These are phyloP conservation scores for Fonsecaea nubica DNA, from an alignment of 2,329 filamentous ascomycete species.

Conservation along the genomic window DNA sequence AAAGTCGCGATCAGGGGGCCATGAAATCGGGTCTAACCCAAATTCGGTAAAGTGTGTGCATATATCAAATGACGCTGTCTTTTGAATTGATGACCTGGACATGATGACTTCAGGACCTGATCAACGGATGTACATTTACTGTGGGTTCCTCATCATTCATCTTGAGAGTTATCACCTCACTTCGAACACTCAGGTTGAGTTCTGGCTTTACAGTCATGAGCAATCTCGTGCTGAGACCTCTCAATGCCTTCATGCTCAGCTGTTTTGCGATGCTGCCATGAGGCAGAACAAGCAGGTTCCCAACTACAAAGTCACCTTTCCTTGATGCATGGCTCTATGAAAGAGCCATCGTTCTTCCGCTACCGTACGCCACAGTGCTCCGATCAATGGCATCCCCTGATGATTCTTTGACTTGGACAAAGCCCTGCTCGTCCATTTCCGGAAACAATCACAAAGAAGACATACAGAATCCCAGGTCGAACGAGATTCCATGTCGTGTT, in stretches of 20 bases:
- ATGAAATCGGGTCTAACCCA: background rate
- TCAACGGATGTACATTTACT: background rate
- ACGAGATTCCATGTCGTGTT: background rate
- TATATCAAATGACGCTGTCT: conserved; percentile 19
- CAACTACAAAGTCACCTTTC: background rate
- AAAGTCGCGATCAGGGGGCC: conserved; percentile 23
- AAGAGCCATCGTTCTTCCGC: background rate
- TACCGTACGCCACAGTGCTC: background rate
- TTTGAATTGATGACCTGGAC: conserved; percentile 6
- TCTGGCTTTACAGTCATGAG: background rate
- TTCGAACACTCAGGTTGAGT: background rate
- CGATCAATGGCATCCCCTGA: background rate
- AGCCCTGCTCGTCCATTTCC: conserved; percentile 2
- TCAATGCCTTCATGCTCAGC: background rate
- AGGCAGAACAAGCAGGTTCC: background rate
- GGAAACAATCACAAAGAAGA: conserved; percentile 22
- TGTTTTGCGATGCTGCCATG: background rate
- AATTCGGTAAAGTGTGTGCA: conserved; percentile 13
- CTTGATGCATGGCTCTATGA: background rate
- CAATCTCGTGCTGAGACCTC: background rate
- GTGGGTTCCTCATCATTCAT: background rate
- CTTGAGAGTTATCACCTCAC: background rate
- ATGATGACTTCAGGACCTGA: background rate
- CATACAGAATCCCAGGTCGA: background rate
- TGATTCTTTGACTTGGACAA: conserved; percentile 1